Evolutionary conservation across 148 eudicot genomes (phyloP).

Genomic region (Dysphania ambrosioides): DNA sequence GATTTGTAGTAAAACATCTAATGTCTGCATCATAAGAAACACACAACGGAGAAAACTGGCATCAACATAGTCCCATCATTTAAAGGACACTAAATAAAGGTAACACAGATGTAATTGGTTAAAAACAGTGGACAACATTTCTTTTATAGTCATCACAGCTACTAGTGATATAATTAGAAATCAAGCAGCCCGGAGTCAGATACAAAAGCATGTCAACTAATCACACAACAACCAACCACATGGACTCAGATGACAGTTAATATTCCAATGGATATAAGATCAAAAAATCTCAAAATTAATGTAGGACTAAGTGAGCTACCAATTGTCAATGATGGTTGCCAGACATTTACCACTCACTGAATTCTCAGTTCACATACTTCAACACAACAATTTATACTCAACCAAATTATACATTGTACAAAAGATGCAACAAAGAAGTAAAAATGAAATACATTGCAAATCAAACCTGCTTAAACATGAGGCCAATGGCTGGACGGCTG

Average conservation of each 20-base stretch:
- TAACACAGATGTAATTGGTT: background rate
- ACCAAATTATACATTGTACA: background rate
- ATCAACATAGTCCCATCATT: background rate
- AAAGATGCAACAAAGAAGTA: background rate
- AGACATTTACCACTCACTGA: background rate
- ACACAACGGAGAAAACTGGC: background rate
- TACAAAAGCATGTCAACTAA: background rate
- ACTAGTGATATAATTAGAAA: background rate
- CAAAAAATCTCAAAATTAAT: background rate
- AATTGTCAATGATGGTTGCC: background rate
- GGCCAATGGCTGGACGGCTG: constrained; percentile 88
- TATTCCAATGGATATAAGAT: background rate
- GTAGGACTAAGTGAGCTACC: background rate
- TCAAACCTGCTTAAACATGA: constrained; percentile 94
- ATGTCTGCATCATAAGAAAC: constrained; percentile 49
- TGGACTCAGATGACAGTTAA: background rate
- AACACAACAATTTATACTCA: background rate
- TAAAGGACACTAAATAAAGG: background rate
- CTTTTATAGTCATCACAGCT: background rate
- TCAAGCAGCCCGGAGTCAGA: background rate
- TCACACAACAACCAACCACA: background rate
- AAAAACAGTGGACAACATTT: background rate
- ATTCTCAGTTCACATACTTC: background rate
- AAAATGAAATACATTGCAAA: background rate
- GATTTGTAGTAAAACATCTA: constrained; percentile 87